Conservation (phyloP, 1,139 yeast genomes). For the Blastobotrys capitulatus region DNA sequence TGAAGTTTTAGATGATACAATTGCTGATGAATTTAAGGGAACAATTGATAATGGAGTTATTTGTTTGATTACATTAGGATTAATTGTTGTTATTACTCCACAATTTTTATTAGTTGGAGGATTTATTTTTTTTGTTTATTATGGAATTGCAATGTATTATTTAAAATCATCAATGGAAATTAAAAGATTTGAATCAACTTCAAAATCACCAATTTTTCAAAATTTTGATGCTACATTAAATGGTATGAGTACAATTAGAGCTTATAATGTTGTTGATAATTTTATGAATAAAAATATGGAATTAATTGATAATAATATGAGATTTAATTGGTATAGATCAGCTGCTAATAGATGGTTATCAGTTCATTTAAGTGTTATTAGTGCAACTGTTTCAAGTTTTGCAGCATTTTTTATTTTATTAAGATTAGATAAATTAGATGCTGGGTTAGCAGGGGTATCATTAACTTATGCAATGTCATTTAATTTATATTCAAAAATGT, state of each 20-base stretch:
- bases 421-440: slow-evolving; percentile 69
- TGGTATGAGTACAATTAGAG: slow-evolving; percentile 78
- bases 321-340: slow-evolving; percentile 89
- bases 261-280: slow-evolving; percentile 69
- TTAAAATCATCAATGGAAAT: slow-evolving; percentile 75
- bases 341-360: slow-evolving; percentile 97
- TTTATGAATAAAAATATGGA: slow-evolving; percentile 69
- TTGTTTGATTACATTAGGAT: background rate
- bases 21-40: slow-evolving; percentile 27
- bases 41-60: slow-evolving; percentile 14
- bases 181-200: slow-evolving; percentile 67
- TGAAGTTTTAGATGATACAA: slow-evolving; percentile 87
- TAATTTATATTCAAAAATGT: slow-evolving; percentile 93
- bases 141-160: slow-evolving; percentile 78
- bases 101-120: slow-evolving; percentile 62
- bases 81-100: background rate
- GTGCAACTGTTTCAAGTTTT: slow-evolving; percentile 78
- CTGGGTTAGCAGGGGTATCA: slow-evolving; percentile 91
- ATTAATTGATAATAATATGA: slow-evolving; percentile 68
- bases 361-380: slow-evolving; percentile 82
- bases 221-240: slow-evolving; percentile 71
- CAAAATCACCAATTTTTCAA: slow-evolving; percentile 72
- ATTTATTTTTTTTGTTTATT: slow-evolving; percentile 71
- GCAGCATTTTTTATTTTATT: slow-evolving; percentile 77
- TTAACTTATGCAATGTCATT: slow-evolving; percentile 87